Base-by-base conservation (phyloP, 1,284 basidiomycete genomes). In the Neolentinus lepideus region DNA sequence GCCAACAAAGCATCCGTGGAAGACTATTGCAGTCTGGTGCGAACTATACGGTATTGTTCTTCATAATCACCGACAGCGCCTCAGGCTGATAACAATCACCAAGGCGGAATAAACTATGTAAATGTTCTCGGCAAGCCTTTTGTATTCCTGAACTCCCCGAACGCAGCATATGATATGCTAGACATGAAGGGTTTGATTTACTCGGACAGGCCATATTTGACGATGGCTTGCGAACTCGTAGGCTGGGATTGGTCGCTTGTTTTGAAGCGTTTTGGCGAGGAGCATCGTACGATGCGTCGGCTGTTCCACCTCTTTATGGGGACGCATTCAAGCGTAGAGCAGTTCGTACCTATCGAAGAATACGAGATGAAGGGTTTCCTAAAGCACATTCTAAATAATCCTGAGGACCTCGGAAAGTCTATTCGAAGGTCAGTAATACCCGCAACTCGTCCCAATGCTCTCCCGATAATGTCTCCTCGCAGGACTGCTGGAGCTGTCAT, bases 401-500 rank as follows among this genome's bases (percentile, higher is more conserved):
- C 65, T 0, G 55, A 59, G 16, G 27, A 50, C 22, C 22, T 50
- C 12, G 47, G 8, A n/a, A 11, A 25, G 12, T 3, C 27, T n/a
- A 50, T 50, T 50, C 47, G 47, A 29, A 25, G 27, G 47, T 50
- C 47, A 25, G 47, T 16, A 4, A 50, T 22, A n/a, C n/a, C 14
- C 4, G 4, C 9, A 16, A 25, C 25, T 9, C 47, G 6, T 50
- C 6, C 6, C n/a, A n/a, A 24, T 3, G 6, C 27, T 50, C n/a
- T 6, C 47, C 22, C 8, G 21, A 50, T 21, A 21, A 43, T 4
- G 16, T n/a, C n/a, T 50, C 47, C 24, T 26, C 43, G 25, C 33
- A 72, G 69, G 53, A 56, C 63, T 22, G 61, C 69, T 14, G 71
- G 70, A 6, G 61, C 66, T 4, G 63, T 74, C 33, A 71, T 72